Conservation (phyloP, 1,284 basidiomycete species). For the Cutaneotrichosporon sp. region DNA sequence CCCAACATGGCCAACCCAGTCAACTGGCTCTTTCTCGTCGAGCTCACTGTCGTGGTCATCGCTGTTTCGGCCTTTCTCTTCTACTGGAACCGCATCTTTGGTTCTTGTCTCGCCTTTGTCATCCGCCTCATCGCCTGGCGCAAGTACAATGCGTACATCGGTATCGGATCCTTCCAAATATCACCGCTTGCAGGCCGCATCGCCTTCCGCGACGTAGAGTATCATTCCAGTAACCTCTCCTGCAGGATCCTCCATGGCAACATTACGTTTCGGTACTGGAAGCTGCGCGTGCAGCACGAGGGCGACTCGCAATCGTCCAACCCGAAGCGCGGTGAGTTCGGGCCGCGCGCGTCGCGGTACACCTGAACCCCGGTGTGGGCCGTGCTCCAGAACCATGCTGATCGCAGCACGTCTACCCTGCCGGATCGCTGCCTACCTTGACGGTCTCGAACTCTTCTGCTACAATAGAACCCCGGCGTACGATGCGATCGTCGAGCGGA, state of each 20-base stretch:
- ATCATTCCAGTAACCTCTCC: constrained; percentile 86
- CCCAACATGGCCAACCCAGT: constrained; percentile 25
- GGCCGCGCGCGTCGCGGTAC: too few relatives aligned
- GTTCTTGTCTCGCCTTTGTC: constrained; percentile 58
- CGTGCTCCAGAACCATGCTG: neutral
- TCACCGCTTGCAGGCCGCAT: constrained; percentile 83
- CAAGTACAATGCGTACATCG: constrained; percentile 46
- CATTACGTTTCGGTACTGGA: constrained; percentile 89
- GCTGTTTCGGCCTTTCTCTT: constrained; percentile 72
- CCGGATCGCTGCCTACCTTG: constrained; percentile 70
- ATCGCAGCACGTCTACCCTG: constrained; percentile 61
- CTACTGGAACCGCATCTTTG: constrained; percentile 83
- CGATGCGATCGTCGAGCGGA: constrained; percentile 75
- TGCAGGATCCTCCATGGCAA: constrained; percentile 76
- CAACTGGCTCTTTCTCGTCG: constrained; percentile 62
- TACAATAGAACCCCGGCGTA: constrained; percentile 86
- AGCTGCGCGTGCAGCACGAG: constrained; percentile 64
- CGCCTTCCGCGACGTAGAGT: constrained; percentile 77
- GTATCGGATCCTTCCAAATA: constrained; percentile 73
- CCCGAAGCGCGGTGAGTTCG: constrained; percentile 36
- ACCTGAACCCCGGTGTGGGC: neutral
- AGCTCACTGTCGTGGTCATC: constrained; percentile 69
- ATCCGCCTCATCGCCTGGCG: constrained; percentile 51
- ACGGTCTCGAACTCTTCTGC: constrained; percentile 85
- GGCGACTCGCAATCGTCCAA: constrained; percentile 45